Evolutionary conservation across 1,139 yeast genomes (phyloP).

Genomic region (Diutina neorugosa): DNA sequence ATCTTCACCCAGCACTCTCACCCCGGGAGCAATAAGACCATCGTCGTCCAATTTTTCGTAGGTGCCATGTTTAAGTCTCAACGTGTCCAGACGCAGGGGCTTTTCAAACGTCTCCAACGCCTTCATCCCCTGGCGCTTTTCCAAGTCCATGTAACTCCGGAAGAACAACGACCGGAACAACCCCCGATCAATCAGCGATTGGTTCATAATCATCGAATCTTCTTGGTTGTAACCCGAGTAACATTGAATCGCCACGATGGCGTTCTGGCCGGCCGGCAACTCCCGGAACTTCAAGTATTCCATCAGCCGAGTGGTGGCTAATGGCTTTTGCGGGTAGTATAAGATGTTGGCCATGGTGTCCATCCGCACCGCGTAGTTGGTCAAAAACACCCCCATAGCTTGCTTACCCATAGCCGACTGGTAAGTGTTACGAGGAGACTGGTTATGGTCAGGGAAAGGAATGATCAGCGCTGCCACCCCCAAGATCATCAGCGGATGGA

Average conservation of each 20-base stretch:
- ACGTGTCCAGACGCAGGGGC: constrained; percentile 88
- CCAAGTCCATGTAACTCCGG: constrained; percentile 97
- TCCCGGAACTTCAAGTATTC: constrained; percentile 95
- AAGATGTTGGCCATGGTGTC: constrained; percentile 98
- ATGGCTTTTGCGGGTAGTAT: constrained; percentile 97
- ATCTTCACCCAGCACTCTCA: constrained; percentile 97
- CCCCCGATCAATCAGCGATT: constrained; percentile 94
- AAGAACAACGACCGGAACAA: constrained; percentile 89
- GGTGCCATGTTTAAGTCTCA: constrained; percentile 94
- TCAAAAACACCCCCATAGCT: constrained; percentile 99
- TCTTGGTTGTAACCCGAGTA: constrained; percentile 98
- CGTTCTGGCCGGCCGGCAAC: constrained; percentile 98
- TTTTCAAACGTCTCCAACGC: constrained; percentile 93
- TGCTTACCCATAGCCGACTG: constrained; percentile 99
- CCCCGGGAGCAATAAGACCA: constrained; percentile 96
- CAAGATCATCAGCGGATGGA: constrained; percentile 96
- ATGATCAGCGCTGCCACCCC: constrained; percentile 98
- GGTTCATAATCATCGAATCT: constrained; percentile 99
- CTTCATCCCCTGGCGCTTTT: constrained; percentile 96
- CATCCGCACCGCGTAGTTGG: constrained; percentile 94
- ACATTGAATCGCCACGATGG: constrained; percentile 95
- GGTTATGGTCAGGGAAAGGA: constrained; percentile 99
- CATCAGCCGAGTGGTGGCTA: constrained; percentile 98
- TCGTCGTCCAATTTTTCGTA: constrained; percentile 97
- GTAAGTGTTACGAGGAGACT: constrained; percentile 97